Evolutionary conservation across 768 basidiomycete species (phyloP).

Genomic region (Mycena belliarum): DNA sequence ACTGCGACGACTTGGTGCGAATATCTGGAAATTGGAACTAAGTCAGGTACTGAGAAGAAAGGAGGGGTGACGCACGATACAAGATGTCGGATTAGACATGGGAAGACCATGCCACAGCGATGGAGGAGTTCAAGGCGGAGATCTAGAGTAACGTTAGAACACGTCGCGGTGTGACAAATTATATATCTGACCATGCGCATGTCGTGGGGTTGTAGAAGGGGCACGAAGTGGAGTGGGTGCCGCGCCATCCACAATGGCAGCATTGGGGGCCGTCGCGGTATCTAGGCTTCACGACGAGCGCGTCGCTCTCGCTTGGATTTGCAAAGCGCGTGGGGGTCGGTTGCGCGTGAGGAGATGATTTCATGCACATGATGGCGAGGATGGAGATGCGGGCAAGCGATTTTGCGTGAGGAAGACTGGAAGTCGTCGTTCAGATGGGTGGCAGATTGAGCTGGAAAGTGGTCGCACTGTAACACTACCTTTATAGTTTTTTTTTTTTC

Average conservation of each 20-base stretch:
- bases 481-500: not conserved
- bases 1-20: not conserved
- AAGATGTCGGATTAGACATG: not conserved
- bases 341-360: not conserved
- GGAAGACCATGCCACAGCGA: no score
- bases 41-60: not conserved
- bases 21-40: not conserved
- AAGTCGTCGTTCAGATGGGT: not conserved
- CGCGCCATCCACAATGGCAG: slow-evolving; percentile 17
- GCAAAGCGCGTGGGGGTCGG: not conserved
- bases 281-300: not conserved
- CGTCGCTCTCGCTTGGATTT: not conserved
- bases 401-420: not conserved
- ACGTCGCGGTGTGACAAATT: no score
- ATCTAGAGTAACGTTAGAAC: no score
- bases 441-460: no score
- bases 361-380: slow-evolving; percentile 10
- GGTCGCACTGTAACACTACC: not conserved
- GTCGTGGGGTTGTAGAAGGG: slow-evolving; percentile 17
- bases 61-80: not conserved
- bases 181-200: not conserved
- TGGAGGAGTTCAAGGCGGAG: no score
- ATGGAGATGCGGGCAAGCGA: not conserved
- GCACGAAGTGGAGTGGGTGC: slow-evolving; percentile 9
- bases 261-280: slow-evolving; percentile 16